Percentiles rank a stretch among this genome's conserved stretches.
phyloP scores from a whole-genome alignment of 169 alveolate genomes.

The Plasmodium vivax region DNA sequence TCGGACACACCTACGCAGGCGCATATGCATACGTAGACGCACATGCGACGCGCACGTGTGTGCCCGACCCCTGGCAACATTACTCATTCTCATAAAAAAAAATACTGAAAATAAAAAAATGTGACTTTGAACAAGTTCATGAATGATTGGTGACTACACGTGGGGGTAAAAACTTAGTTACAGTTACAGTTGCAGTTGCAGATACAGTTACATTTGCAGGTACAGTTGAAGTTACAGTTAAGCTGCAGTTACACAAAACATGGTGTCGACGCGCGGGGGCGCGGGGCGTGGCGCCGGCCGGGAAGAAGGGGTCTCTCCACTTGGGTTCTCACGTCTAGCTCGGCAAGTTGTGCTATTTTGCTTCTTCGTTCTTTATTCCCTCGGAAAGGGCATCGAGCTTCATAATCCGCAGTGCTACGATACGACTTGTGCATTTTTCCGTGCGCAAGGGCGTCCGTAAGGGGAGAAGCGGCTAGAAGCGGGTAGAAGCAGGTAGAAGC shows the following conservation, averaged over 20 bases:
- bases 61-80: not conserved
- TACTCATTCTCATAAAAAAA: not conserved
- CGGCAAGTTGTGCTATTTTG: not conserved
- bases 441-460: not conserved
- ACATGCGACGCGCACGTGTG: not conserved
- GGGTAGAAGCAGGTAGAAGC: too few relatives aligned
- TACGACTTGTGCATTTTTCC: not conserved
- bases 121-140: not conserved
- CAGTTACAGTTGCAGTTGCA: not conserved
- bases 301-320: not conserved
- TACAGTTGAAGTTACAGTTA: too few relatives aligned
- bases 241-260: not conserved
- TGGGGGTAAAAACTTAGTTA: not conserved
- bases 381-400: not conserved
- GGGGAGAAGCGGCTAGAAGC: not conserved
- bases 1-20: not conserved
- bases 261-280: not conserved
- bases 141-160: not conserved
- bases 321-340: not conserved
- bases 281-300: not conserved
- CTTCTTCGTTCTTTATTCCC: not conserved
- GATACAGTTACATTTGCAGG: too few relatives aligned
- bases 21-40: not conserved
- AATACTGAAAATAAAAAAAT: slow-evolving; percentile 18
- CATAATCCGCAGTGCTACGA: slow-evolving; percentile 5